Evolutionary conservation across 2,329 filamentous ascomycete species (phyloP), one percentile per base, ranked within the genome.

Genomic region (Cadophora sp.): DNA sequence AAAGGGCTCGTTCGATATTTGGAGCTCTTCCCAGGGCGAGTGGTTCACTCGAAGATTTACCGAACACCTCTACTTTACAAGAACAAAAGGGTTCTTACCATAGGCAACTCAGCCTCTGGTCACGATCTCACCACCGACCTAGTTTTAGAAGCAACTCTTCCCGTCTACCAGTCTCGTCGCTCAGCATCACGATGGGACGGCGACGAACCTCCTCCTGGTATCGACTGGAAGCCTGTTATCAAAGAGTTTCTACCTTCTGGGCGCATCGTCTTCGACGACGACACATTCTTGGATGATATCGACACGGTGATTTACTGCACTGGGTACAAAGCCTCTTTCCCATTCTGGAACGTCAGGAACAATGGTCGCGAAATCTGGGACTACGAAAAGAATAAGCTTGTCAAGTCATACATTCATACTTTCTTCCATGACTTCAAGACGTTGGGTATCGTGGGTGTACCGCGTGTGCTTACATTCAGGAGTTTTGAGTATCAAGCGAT

Each of bases 231-330:
- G 70, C 83, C 85, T 0, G 71, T 84, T 13, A 81, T 89, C 51
- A 76, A 71, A 0, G 78, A 81, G 36, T 87, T 80, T 71, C 70
- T 76, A 27, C 11, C 77, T 59, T 76, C 81, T 72, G 80, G 83
- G 30, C 68, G 81, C 50, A 76, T 88, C 72, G 60, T 83, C 27
- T 92, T 96, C 70, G 82, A 83, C 43, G 84, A 92, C 72, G 89
- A 89, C 6, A 83, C 81, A 0, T 76, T 89, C 11, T 89, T 93
- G 73, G 79, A 80, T 4, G 81, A 88, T 39, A 78, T 97, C 60
- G 94, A 97, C 73, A 85, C 87, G 1, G 80, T 97, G 3, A 77
- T 97, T 41, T 97, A 95, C 78, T 93, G 91, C 77, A 97, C 94
- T 0, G 94, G 94, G 0, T 97, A 96, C 74, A 87, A 95, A 67